Evolutionary conservation across 352 stramenopile species (phyloP), one percentile per base, ranked within the genome.

Genomic region (Phytopythium litorale): DNA sequence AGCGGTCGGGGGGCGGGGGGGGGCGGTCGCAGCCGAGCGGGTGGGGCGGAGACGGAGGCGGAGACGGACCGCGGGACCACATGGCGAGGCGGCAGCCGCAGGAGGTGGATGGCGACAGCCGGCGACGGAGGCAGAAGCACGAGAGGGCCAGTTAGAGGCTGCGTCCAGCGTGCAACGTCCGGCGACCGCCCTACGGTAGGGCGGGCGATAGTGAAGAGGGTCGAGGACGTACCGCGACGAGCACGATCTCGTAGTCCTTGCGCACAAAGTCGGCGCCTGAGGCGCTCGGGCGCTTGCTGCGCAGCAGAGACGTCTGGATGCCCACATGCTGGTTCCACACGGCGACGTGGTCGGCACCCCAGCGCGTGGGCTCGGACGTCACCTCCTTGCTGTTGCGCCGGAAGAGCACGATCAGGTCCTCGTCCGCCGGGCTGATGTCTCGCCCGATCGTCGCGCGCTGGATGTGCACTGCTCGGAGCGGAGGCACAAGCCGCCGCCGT

Each of bases 201-300:
- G 16, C 19, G n/a, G 8, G 3, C 15, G 40, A 55, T 55, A 21
- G 50, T 21, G 1, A 37, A 37, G n/a, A 1, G 7, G 32, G 23
- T 6, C 48, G 48, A 46, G 25, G 5, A 38, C 76, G 49, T 63
- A 87, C 78, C 65, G 83, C 83, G 0, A 92, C 83, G 49, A 92
- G 78, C 63, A 92, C 79, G 63, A 92, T 74, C 57, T 92, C 83
- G 74, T 92, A 92, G 43, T 92, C 83, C 45, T 92, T 92, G 63
- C 77, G 77, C n/a, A 87, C 67, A 58, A 84, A 90, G 32, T 88
- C 75, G 16, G 64, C 32, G 21, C 60, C 43, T n/a, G 56, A 46
- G 2, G 50, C n/a, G 56, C 64, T 56, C n/a, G 68, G 21, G 35
- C 70, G 72, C 62, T 87, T 86, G 68, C 78, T 73, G 49, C 73